Conservation (phyloP, 331 rosid genomes). For the Pyracantha coccinea region DNA sequence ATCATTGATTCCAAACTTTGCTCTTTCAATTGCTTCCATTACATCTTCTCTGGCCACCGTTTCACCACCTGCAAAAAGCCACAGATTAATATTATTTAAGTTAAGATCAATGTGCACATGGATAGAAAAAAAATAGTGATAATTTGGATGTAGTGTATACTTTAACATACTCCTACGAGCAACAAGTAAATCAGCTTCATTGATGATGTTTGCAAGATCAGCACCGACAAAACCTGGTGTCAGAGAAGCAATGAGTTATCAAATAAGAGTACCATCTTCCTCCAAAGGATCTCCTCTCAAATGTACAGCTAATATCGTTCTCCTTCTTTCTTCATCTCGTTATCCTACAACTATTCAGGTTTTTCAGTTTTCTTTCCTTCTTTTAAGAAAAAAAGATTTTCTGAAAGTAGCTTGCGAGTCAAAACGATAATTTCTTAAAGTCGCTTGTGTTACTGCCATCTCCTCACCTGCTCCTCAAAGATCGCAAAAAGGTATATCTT, state of each 20-base stretch:
- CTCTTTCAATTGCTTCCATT: conserved; percentile 93
- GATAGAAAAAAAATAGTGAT: background rate
- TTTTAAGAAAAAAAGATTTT: too few relatives aligned
- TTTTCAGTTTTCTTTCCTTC: background rate
- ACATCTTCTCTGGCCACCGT: conserved; percentile 72
- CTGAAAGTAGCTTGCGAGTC: too few relatives aligned
- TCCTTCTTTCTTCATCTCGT: conserved; percentile 92
- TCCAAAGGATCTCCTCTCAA: conserved; percentile 85
- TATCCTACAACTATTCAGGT: conserved; percentile 61
- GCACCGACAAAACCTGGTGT: conserved; percentile 80
- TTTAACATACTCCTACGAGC: conserved; percentile 67
- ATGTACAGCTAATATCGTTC: conserved; percentile 82
- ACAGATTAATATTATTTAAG: background rate
- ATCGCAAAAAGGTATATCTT: background rate
- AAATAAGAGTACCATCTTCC: conserved; percentile 56
- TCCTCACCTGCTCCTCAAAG: background rate
- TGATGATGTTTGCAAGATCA: conserved; percentile 67
- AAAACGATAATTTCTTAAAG: background rate
- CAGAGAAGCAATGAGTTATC: conserved; percentile 27
- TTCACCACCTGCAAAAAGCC: conserved; percentile 49
- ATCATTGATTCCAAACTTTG: conserved; percentile 73
- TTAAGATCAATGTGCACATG: background rate
- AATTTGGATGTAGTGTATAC: conserved; percentile 4
- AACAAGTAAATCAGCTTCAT: conserved; percentile 85
- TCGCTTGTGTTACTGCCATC: background rate